phyloP scores from a whole-genome alignment of 225 moss, liverwort and hornwort species.

The Sphagnum tenellum region DNA sequence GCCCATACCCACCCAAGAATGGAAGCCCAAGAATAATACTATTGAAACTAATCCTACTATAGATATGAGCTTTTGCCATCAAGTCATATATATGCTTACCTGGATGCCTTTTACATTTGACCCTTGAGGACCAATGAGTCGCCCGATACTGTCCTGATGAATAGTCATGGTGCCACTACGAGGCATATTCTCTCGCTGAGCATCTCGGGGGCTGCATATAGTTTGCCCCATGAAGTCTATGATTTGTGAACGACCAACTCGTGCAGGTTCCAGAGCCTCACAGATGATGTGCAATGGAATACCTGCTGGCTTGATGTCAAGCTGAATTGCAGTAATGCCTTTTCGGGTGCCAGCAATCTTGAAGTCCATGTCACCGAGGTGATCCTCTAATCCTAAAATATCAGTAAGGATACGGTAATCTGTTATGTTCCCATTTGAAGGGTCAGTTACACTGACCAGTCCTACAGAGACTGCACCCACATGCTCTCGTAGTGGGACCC shows the following conservation, averaged over 20 bases:
- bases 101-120: slow-evolving; percentile 80
- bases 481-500: slow-evolving; percentile 71
- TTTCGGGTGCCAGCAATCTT: slow-evolving; percentile 90
- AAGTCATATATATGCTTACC: slow-evolving; percentile 9
- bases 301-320: slow-evolving; percentile 90
- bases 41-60: too few relatives aligned
- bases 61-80: too few relatives aligned
- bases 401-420: slow-evolving; percentile 85
- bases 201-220: slow-evolving; percentile 56
- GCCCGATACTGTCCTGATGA: slow-evolving; percentile 70
- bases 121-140: slow-evolving; percentile 90
- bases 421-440: slow-evolving; percentile 43
- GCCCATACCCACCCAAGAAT: too few relatives aligned
- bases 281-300: slow-evolving; percentile 73
- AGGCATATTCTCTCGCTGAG: slow-evolving; percentile 63
- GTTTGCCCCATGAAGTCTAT: slow-evolving; percentile 75
- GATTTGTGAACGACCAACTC: slow-evolving; percentile 56
- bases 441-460: slow-evolving; percentile 57
- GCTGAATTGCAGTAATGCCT: slow-evolving; percentile 94
- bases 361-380: slow-evolving; percentile 97
- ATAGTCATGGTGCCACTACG: slow-evolving; percentile 72
- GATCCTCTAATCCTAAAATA: slow-evolving; percentile 91
- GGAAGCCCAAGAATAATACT: too few relatives aligned
- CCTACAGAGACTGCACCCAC: slow-evolving; percentile 87
- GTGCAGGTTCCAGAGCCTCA: slow-evolving; percentile 78